phyloP scores from a whole-genome alignment of 208 protist genomes.

The Acanthamoeba royreba region DNA sequence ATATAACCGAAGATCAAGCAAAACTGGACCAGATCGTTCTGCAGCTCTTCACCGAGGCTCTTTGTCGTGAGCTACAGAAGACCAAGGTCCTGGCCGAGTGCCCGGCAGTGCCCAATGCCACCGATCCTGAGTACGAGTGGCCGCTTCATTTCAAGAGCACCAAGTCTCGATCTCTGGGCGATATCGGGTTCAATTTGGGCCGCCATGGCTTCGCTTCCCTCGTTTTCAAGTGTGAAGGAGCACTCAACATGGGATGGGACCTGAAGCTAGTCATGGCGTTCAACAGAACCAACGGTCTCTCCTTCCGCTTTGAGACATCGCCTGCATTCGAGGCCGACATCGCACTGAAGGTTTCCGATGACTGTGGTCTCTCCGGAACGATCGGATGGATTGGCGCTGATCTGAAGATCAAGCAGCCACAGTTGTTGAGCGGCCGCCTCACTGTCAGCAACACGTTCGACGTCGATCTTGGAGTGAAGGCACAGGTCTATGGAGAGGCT shows the following conservation, averaged over 20 bases:
- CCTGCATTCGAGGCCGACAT: neutral
- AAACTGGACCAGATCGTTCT: neutral
- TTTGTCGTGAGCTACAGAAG: neutral
- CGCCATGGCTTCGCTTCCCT: neutral
- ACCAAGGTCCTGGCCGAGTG: neutral
- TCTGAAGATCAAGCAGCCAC: neutral
- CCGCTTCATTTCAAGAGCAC: neutral
- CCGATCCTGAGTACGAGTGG: neutral
- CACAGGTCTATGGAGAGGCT: neutral
- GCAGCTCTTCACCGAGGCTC: neutral
- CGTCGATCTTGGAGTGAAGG: neutral
- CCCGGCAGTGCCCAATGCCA: neutral
- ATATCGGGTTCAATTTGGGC: neutral
- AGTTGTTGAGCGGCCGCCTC: neutral
- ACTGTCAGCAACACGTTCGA: neutral
- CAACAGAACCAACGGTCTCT: neutral
- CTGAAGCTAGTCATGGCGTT: neutral
- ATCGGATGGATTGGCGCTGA: neutral
- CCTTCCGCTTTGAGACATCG: neutral
- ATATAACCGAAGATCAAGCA: neutral
- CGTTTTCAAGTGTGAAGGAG: neutral
- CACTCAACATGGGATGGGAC: neutral
- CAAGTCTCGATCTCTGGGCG: neutral
- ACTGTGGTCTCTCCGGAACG: neutral
- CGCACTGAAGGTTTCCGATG: neutral